Evolutionary conservation across 129 eudicot species (phyloP), one percentile per base, ranked within the genome.

Genomic region (Lactuca sativa): DNA sequence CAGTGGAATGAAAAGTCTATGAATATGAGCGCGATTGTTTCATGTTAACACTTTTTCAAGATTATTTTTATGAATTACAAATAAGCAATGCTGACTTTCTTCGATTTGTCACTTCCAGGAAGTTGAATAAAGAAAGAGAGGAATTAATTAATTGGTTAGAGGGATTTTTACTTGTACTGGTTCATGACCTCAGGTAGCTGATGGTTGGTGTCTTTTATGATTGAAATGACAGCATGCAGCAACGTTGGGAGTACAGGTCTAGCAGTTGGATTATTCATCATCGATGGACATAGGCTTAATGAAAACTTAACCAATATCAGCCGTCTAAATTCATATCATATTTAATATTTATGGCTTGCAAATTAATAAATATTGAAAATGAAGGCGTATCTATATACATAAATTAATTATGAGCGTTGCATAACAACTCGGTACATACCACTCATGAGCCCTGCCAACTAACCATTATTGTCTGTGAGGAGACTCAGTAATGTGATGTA

Each of bases 131-230:
- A 43, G 13, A 9, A 9, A 43, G 49, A 43, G 44, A 43, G 49
- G 13, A 43, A 43, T 43, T 43, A 43, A 43, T 43, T 43, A 25
- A 43, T 43, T 43, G 1, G 30, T 25, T 25, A 25, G 30, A 25
- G 30, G 30, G 30, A 25, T 62, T 38, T 68, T 32, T 68, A 16
- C 63, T 55, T 68, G 73, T 36, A n/a, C 32, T 53, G 30, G 30
- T 25, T 25, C 30, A 25, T 25, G 30, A 25, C 30, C 30, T 25
- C 30, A 25, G 21, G 0, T 18, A 18, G 30, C 30, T 25, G 30
- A 3, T 57, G 49, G 43, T 62, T 8, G 52, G 3, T 62, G 67
- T 33, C 12, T 61, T 61, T n/a, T 7, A 36, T 61, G 30, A 37
- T 5, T 7, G 30, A 7, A 61, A 36, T 43, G 49, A 8, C 49